These are phyloP conservation scores for Albophoma yamanashiensis DNA, from an alignment of 2,329 filamentous ascomycete species.

Conservation along the genomic window DNA sequence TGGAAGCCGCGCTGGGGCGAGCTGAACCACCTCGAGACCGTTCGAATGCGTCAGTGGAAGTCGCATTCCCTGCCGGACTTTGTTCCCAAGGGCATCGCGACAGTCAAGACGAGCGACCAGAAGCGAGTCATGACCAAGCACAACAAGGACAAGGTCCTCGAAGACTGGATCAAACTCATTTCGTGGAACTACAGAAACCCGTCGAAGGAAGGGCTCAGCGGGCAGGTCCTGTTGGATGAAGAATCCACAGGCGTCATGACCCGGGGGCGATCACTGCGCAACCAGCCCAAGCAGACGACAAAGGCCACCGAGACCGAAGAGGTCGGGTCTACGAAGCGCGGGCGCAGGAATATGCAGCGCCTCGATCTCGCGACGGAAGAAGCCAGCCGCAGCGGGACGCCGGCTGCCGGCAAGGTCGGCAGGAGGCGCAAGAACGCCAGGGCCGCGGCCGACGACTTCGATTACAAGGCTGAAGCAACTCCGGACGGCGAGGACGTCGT, in stretches of 20 bases:
- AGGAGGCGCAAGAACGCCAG: slow-evolving; percentile 21
- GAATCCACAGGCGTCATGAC: slow-evolving; percentile 41
- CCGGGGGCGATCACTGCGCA: slow-evolving; percentile 40
- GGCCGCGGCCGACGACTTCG: slow-evolving; percentile 15
- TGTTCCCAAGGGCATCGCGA: not conserved
- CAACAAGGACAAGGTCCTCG: not conserved
- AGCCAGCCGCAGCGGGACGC: slow-evolving; percentile 40
- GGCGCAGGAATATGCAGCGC: slow-evolving; percentile 32
- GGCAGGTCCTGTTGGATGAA: slow-evolving; percentile 42
- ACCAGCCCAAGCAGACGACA: slow-evolving; percentile 45
- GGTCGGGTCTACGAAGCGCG: slow-evolving; percentile 37
- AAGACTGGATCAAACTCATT: not conserved
- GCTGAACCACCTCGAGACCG: slow-evolving; percentile 22
- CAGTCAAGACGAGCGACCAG: not conserved
- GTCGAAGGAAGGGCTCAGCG: slow-evolving; percentile 38
- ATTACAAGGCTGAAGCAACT: slow-evolving; percentile 21
- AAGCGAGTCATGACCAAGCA: not conserved
- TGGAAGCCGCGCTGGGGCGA: slow-evolving; percentile 38
- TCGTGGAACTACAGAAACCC: slow-evolving; percentile 27
- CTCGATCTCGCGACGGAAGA: slow-evolving; percentile 41
- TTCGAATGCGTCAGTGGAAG: not conserved
- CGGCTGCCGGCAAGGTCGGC: slow-evolving; percentile 19
- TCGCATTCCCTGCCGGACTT: not conserved
- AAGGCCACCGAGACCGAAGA: slow-evolving; percentile 46
- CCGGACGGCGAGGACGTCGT: slow-evolving; percentile 18